Conservation (phyloP, 2,329 filamentous ascomycete species). For the Penicillium thymicola region DNA sequence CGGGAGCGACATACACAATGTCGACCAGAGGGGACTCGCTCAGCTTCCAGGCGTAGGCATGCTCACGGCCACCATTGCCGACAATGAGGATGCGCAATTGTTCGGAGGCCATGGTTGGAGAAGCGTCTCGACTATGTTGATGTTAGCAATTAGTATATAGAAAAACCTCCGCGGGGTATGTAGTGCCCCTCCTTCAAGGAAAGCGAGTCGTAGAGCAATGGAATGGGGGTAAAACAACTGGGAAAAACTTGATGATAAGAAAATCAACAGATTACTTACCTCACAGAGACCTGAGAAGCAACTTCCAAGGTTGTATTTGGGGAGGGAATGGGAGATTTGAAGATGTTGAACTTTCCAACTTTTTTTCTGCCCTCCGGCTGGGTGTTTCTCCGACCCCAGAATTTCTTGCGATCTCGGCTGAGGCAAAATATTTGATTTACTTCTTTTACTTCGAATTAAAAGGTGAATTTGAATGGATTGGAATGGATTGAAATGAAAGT, state of each 20-base stretch:
- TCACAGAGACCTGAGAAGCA: constrained; percentile 24
- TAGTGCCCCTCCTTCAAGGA: constrained; percentile 9
- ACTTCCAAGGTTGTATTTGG: constrained; percentile 13
- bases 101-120: constrained; percentile 41
- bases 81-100: constrained; percentile 74
- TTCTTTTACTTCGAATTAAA: background rate
- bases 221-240: background rate
- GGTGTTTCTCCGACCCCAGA: constrained; percentile 22
- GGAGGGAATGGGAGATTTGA: constrained; percentile 5
- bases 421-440: background rate
- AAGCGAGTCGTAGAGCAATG: background rate
- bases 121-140: constrained; percentile 23
- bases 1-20: constrained; percentile 65
- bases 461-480: background rate
- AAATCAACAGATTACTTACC: constrained; percentile 12
- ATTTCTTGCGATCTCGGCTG: constrained; percentile 6
- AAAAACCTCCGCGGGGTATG: constrained; percentile 24
- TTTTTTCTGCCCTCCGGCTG: constrained; percentile 27
- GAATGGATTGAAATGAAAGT: too few species aligned
- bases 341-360: constrained; percentile 14
- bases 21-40: constrained; percentile 76
- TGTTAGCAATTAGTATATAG: constrained; percentile 16
- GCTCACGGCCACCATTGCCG: constrained; percentile 91
- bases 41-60: constrained; percentile 92
- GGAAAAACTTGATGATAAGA: background rate